Base-by-base conservation (phyloP, 805 yeast species). In the Candida pseudoglaebosa region DNA sequence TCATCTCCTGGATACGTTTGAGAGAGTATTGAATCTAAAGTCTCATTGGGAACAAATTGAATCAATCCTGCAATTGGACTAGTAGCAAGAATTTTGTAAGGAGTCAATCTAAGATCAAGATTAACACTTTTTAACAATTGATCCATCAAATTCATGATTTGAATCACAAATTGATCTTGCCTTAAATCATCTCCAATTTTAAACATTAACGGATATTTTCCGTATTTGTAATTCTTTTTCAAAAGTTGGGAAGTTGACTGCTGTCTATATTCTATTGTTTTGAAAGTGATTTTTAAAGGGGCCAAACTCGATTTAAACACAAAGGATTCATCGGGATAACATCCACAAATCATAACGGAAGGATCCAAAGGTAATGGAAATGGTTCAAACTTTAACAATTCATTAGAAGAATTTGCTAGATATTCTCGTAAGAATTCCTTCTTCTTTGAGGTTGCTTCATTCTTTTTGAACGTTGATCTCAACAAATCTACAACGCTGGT, bases 141-240 rank as follows among this genome's bases (percentile, higher is more conserved):
- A 56, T 93, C 96, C 95, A 93, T 93, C 42, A 93, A 66, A 40
- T 82, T 76, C 41, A 93, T 86, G 44, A 93, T 87, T 59, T 93
- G 99, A 36, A 89, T 84, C n/a, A 93, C 95, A 46, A 93, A 73
- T 59, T 93, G 99, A 66, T 93, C 99, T 59, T 93, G 99, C 43
- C 98, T 71, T 36, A 93, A 69, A 57, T 93, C 99, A 46, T 85
- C 99, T 10, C 99, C 99, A 36, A 85, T 84, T 59, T 93, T 93
- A 64, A 88, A 91, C 84, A 93, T 91, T 26, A 93, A 65, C 4
- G 95, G 80, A 57, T 88, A 93, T 38, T 62, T 67, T 3, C 71
- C 71, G 38, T 66, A 54, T 36, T 57, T 57, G 32, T 49, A 49
- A 26, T 47, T 46, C 38, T 53, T 56, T 30, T 57, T 56, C 45